phyloP scores from a whole-genome alignment of 1,284 basidiomycete species.

The Cryptococcus sp. region DNA sequence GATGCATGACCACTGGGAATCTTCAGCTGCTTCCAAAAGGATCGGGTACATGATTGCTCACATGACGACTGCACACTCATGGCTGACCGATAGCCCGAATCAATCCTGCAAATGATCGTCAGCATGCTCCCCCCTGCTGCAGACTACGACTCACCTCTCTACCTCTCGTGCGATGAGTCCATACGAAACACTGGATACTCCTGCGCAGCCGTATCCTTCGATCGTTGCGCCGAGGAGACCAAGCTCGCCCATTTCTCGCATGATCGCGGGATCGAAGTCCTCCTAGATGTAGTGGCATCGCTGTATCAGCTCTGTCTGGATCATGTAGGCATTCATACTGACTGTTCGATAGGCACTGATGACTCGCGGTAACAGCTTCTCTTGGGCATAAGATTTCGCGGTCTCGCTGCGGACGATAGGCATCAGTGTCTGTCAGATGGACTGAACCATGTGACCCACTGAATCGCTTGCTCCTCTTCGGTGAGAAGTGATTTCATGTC shows the following conservation, averaged over 20 bases:
- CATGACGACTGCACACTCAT: slow-evolving; percentile 89
- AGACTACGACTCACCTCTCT: slow-evolving; percentile 64
- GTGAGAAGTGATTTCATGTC: slow-evolving; percentile 74
- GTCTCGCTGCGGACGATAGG: slow-evolving; percentile 59
- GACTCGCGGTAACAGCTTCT: slow-evolving; percentile 79
- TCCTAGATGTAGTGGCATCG: slow-evolving; percentile 23
- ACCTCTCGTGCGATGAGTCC: slow-evolving; percentile 92
- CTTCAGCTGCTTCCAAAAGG: background rate
- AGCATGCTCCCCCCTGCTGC: background rate
- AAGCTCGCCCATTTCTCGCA: slow-evolving; percentile 89
- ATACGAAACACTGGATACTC: slow-evolving; percentile 87
- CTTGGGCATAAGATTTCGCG: slow-evolving; percentile 81
- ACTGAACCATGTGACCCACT: slow-evolving; percentile 58
- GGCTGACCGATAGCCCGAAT: slow-evolving; percentile 94
- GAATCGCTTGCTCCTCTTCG: slow-evolving; percentile 86
- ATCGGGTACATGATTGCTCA: slow-evolving; percentile 10
- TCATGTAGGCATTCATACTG: slow-evolving; percentile 54
- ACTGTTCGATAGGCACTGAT: slow-evolving; percentile 85
- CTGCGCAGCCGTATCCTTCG: slow-evolving; percentile 90
- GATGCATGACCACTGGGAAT: slow-evolving; percentile 82
- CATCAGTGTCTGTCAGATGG: background rate
- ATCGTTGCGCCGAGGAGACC: slow-evolving; percentile 92
- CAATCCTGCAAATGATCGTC: slow-evolving; percentile 57
- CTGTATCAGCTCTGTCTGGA: background rate
- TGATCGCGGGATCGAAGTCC: slow-evolving; percentile 77